Evolutionary conservation across 2,329 filamentous ascomycete genomes (phyloP), one percentile per base, ranked within the genome.

Genomic region (Arthroderma sp.): DNA sequence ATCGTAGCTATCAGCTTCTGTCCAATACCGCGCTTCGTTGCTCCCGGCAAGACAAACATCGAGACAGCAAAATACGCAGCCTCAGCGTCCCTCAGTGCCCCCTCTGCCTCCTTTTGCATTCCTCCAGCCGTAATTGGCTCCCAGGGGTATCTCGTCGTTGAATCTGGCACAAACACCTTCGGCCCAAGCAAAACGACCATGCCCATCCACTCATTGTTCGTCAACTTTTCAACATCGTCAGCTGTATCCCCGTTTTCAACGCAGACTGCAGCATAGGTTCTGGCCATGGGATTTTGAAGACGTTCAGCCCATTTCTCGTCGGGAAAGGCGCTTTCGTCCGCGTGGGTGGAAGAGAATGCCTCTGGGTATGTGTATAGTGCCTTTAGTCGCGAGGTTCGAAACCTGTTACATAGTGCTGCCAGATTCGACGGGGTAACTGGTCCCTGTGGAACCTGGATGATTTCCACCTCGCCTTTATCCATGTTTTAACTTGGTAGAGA

Each of bases 261-360:
- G 54, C 19, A 33, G 11, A 68, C 54, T 15, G 67, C 59, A 28
- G 67, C 63, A 38, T 67, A 65, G 13, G 66, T 67, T 31, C 63
- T 65, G 44, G 61, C 61, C 5, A 60, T 53, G 17, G 66, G 62
- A 51, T 66, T 66, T 37, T 55, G 57, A n/a, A 70, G 58, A n/a
- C 67, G 62, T 9, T 64, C 61, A 52, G 60, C 44, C 68, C 68
- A 70, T 57, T 58, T 56, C 51, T 62, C 58, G 54, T 61, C 44
- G 13, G 61, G 51, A 61, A 67, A 65, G 54, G 62, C 44, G 47
- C 61, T 61, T 54, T 71, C 67, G 11, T 58, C 58, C 31, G 66
- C 65, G 52, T 69, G 70, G 1, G 55, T 64, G 1, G 68, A 69
- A 2, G 63, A 64, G 56, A 70, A 71, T 28, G 64, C 62, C 15